phyloP scores from a whole-genome alignment of 2,329 filamentous ascomycete genomes.

The Monosporascus cannonballus region DNA sequence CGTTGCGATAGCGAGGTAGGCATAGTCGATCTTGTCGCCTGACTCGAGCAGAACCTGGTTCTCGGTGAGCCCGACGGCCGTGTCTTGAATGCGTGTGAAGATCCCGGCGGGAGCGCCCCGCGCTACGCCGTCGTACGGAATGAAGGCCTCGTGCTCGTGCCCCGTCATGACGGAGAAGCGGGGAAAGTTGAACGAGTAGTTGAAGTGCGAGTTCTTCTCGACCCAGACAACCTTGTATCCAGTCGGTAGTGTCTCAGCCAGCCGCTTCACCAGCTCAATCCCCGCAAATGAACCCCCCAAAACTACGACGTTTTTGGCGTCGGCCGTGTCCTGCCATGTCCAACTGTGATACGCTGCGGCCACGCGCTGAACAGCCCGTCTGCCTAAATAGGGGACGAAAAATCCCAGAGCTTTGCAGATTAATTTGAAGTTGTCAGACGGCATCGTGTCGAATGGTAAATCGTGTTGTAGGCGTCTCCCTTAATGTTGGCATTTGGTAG shows the following conservation, averaged over 20 bases:
- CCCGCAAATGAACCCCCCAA: no score
- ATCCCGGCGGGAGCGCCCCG: slow-evolving; percentile 23
- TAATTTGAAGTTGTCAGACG: no score
- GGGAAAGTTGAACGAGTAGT: slow-evolving; percentile 43
- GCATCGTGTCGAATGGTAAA: no score
- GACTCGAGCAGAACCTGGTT: slow-evolving; percentile 25
- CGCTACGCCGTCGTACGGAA: slow-evolving; percentile 35
- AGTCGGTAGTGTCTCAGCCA: slow-evolving; percentile 33
- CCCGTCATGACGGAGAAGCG: slow-evolving; percentile 37
- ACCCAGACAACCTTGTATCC: slow-evolving; percentile 40
- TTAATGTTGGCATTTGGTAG: no score
- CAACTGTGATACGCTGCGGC: no score
- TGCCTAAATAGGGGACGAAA: no score
- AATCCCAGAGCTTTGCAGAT: no score
- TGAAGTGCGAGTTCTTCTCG: slow-evolving; percentile 46
- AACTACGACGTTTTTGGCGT: no score
- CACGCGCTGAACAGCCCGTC: no score
- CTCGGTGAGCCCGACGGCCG: slow-evolving; percentile 22
- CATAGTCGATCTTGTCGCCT: slow-evolving; percentile 31
- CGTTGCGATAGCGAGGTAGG: slow-evolving; percentile 37
- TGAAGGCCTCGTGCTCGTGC: slow-evolving; percentile 41
- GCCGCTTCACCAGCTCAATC: slow-evolving; percentile 5
- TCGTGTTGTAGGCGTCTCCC: no score
- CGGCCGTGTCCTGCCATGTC: no score
- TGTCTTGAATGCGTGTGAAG: slow-evolving; percentile 24